phyloP scores from a whole-genome alignment of 2,329 filamentous ascomycete genomes.

The Diaporthe sp. region DNA sequence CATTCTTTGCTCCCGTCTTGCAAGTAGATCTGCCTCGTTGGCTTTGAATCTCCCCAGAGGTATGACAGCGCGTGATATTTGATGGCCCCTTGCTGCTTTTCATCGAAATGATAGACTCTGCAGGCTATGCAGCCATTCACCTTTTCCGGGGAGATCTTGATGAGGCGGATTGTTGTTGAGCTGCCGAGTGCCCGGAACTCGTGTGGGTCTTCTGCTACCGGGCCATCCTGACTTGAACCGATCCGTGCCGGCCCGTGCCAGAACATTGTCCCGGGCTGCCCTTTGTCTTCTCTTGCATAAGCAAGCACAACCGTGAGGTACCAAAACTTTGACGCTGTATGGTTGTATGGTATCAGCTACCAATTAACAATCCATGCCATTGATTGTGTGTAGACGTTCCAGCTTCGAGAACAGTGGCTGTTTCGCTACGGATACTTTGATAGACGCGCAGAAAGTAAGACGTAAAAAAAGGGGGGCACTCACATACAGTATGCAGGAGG shows the following conservation, averaged over 20 bases:
- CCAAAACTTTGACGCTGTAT: not conserved
- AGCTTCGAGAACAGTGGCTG: not conserved
- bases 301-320: too few relatives aligned
- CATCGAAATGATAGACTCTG: not conserved
- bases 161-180: not conserved
- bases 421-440: not conserved
- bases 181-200: not conserved
- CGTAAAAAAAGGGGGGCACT: too few relatives aligned
- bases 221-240: too few relatives aligned
- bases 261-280: too few relatives aligned
- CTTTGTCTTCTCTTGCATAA: not conserved
- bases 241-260: not conserved
- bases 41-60: not conserved
- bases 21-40: constrained; percentile 30
- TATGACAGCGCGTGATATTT: not conserved
- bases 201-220: not conserved
- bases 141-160: not conserved
- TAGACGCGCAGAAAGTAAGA: not conserved
- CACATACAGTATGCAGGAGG: not conserved
- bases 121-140: constrained; percentile 5
- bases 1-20: not conserved
- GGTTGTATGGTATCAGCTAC: not conserved
- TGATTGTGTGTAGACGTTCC: not conserved
- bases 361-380: not conserved
- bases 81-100: not conserved